These are phyloP conservation scores for Geotrichum ghanense DNA, from an alignment of 805 yeast species.

Conservation along the genomic window DNA sequence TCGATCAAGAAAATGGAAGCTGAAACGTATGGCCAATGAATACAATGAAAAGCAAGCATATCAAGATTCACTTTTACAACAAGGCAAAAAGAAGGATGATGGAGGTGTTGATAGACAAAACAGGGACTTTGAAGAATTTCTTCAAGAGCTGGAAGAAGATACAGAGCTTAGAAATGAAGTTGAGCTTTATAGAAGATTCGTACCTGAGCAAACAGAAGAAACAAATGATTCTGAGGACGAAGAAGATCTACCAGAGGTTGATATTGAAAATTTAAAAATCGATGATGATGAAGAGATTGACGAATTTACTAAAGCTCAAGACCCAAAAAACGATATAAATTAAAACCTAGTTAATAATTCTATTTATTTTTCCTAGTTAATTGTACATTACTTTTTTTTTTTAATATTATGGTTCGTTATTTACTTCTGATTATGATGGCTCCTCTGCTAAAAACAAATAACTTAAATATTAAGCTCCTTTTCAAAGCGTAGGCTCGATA, in stretches of 20 bases:
- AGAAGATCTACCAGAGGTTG: not conserved
- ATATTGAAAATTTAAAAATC: not conserved
- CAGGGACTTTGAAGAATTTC: conserved; percentile 26
- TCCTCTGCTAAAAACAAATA: no score
- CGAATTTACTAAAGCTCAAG: not conserved
- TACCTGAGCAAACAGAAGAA: not conserved
- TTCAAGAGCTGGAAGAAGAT: conserved; percentile 18
- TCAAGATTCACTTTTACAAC: conserved; percentile 25
- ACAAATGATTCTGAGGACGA: not conserved
- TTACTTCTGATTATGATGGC: no score
- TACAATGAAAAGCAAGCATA: conserved; percentile 44
- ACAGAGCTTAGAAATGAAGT: conserved; percentile 10
- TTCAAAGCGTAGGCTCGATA: no score
- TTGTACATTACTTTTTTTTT: no score
- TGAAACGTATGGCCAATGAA: conserved; percentile 96
- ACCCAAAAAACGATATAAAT: no score
- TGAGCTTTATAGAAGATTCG: not conserved
- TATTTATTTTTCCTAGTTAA: no score
- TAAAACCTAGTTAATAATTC: no score
- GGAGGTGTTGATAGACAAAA: conserved; percentile 32
- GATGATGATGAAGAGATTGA: not conserved
- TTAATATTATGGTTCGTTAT: no score
- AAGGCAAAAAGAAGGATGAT: conserved; percentile 1
- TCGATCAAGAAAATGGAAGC: conserved; percentile 78
- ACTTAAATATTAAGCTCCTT: no score